Conservation (phyloP, 1,284 basidiomycete genomes). For the Neolentinus lepideus region DNA sequence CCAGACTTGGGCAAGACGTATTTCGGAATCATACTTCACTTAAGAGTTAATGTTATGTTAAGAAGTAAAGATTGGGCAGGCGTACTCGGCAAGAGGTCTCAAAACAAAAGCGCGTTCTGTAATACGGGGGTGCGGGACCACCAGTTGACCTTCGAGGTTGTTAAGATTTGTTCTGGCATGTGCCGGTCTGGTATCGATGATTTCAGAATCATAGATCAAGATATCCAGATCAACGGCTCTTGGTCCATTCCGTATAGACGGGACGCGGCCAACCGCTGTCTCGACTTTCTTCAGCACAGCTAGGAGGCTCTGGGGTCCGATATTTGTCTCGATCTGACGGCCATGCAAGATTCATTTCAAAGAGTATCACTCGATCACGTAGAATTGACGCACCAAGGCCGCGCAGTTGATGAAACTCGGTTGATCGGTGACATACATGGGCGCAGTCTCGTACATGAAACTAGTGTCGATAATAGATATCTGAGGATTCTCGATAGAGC, state of each 20-base stretch:
- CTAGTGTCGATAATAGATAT: conserved; percentile 70
- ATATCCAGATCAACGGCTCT: conserved; percentile 91
- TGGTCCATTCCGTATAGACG: conserved; percentile 82
- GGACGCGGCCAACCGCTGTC: conserved; percentile 69
- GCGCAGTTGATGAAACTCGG: conserved; percentile 88
- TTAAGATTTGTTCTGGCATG: conserved; percentile 33
- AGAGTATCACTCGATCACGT: not conserved
- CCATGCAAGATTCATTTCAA: not conserved
- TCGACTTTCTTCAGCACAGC: conserved; percentile 74
- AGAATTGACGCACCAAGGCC: conserved; percentile 58
- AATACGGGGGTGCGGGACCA: conserved; percentile 81
- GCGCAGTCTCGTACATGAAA: conserved; percentile 89
- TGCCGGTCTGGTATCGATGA: conserved; percentile 52
- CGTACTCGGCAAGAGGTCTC: conserved; percentile 81
- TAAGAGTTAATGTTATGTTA: conserved; percentile 1
- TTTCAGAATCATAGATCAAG: conserved; percentile 65
- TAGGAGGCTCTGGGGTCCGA: conserved; percentile 61
- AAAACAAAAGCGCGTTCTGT: conserved; percentile 90
- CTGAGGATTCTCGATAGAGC: conserved; percentile 4
- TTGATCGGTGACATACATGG: conserved; percentile 95
- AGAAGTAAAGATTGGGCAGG: conserved; percentile 8
- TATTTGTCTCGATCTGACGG: conserved; percentile 63
- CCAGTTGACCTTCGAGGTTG: conserved; percentile 56
- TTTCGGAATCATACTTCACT: conserved; percentile 62
- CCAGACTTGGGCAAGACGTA: conserved; percentile 55